Percentiles rank a stretch among this genome's conserved stretches.
phyloP scores from a whole-genome alignment of 306 rosid species.

The Cucumis melo region DNA sequence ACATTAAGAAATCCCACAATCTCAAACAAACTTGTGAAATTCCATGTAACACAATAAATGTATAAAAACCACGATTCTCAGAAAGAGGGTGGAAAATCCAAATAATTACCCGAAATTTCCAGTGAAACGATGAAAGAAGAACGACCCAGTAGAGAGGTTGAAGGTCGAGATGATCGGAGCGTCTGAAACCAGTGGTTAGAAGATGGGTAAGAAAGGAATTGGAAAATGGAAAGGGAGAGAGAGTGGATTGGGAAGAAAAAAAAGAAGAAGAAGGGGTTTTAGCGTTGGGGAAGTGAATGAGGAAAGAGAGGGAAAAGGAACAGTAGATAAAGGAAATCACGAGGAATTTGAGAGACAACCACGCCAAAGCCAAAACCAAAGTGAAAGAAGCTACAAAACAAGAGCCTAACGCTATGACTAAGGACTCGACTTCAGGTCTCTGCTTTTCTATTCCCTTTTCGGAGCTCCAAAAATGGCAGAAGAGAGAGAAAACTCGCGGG shows the following conservation, averaged over 20 bases:
- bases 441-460: background rate
- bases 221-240: background rate
- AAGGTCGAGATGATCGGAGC: background rate
- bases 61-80: background rate
- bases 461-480: slow-evolving; percentile 20
- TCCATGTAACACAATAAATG: background rate
- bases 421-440: background rate
- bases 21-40: background rate
- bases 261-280: slow-evolving; percentile 13
- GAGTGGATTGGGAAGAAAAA: background rate
- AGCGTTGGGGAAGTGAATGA: slow-evolving; percentile 20
- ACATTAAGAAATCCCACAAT: background rate
- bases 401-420: background rate
- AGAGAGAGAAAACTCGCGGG: background rate
- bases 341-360: slow-evolving; percentile 35
- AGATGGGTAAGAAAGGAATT: background rate
- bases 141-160: background rate
- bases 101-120: background rate
- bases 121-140: background rate
- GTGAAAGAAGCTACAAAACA: slow-evolving; percentile 6
- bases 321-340: slow-evolving; percentile 33
- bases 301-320: slow-evolving; percentile 5
- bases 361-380: slow-evolving; percentile 2
- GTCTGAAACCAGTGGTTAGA: background rate
- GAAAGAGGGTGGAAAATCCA: background rate